Evolutionary conservation across 1,139 yeast species (phyloP), one percentile per base, ranked within the genome.

Genomic region (Nematodospora anomalae): DNA sequence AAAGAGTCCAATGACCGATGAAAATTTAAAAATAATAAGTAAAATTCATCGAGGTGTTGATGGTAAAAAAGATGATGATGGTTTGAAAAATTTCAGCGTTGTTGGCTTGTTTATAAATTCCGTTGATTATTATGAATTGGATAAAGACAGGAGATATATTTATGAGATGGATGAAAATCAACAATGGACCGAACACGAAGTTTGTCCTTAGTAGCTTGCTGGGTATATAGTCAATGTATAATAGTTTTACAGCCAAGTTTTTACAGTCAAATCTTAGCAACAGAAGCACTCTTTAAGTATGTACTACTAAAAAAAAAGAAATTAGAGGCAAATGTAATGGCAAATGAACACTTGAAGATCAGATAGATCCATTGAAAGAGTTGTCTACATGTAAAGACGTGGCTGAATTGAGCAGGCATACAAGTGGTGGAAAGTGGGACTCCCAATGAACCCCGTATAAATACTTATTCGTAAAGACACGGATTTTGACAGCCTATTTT

Each of bases 171-270:
- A 72, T 42, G 71, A 63, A 32, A 61, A 67, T 37, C 88, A 81
- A 45, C 77, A 74, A 49, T 86, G 95, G 95, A 69, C 67, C 30
- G 92, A 85, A 54, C 69, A 68, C 40, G 94, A 84, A 51, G 85
- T 86, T 5, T 85, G 94, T 61, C 95, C 95, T 8, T 81, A 47
- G n/a, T n/a, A n/a, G n/a, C n/a, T n/a, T n/a, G n/a, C n/a, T n/a
- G n/a, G 53, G 26, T 18, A 6, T 18, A 18, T 26, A 26, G 16
- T 24, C 15, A 16, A 15, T 14, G 14, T 26, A 26, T 26, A 26
- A 4, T 16, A 26, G 10, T 8, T 23, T 23, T 9, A 8, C 25
- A 9, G 10, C 12, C 6, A 20, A 20, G 22, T n/a, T n/a, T n/a
- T n/a, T n/a, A n/a, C n/a, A n/a, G n/a, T n/a, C n/a, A n/a, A n/a